Conservation (phyloP, 2,329 filamentous ascomycete genomes). For the Venturia effusa region DNA sequence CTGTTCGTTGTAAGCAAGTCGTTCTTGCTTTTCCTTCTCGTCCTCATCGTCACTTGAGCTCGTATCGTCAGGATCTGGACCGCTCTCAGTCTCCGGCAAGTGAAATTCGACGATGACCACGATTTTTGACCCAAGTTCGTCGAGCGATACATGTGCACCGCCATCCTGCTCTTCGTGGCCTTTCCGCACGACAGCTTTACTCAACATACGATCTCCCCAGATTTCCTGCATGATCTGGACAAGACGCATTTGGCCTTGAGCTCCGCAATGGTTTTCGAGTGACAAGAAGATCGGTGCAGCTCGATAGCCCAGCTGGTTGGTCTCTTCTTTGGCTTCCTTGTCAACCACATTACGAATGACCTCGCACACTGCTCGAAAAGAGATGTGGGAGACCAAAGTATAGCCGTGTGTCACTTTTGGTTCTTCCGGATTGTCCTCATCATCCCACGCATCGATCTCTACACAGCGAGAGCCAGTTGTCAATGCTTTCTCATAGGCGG, state of each 20-base stretch:
- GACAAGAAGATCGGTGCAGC: slow-evolving; percentile 86
- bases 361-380: slow-evolving; percentile 77
- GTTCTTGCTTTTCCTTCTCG: slow-evolving; percentile 66
- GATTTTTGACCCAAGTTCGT: slow-evolving; percentile 72
- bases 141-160: slow-evolving; percentile 56
- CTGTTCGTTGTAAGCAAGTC: slow-evolving; percentile 52
- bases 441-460: slow-evolving; percentile 93
- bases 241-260: slow-evolving; percentile 77
- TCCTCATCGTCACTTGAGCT: slow-evolving; percentile 40
- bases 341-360: slow-evolving; percentile 62
- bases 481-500: slow-evolving; percentile 62
- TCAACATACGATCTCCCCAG: slow-evolving; percentile 68
- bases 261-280: slow-evolving; percentile 85
- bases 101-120: slow-evolving; percentile 90
- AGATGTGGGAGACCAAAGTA: slow-evolving; percentile 74
- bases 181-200: slow-evolving; percentile 54
- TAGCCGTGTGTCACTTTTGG: slow-evolving; percentile 64
- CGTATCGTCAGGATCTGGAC: slow-evolving; percentile 23
- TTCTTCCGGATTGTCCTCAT: slow-evolving; percentile 43
- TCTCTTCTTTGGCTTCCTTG: slow-evolving; percentile 41
- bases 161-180: slow-evolving; percentile 45
- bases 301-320: slow-evolving; percentile 79
- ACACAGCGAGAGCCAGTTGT: slow-evolving; percentile 53
- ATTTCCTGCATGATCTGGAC: slow-evolving; percentile 76
- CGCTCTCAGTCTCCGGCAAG: slow-evolving; percentile 49